Evolutionary conservation across 352 stramenopile genomes (phyloP), one percentile per base, ranked within the genome.

Genomic region (Lagenidium sp.): DNA sequence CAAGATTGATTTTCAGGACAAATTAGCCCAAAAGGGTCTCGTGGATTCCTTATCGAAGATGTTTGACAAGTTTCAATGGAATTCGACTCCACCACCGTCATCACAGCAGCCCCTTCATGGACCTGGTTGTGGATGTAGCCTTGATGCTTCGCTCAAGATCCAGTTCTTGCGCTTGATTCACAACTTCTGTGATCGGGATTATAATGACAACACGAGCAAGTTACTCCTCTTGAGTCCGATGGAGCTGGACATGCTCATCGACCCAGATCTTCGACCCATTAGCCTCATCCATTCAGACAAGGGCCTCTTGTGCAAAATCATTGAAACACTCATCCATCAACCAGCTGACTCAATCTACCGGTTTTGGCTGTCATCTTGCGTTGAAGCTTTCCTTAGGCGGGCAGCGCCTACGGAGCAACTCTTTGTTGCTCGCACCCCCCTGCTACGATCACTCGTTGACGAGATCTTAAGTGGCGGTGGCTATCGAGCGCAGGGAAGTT

Each of bases 171-270:
- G 94, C 2, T 52, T 98, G 10, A 85, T 98, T 30, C 95, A 98
- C 65, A 98, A 98, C 47, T 98, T 97, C 46, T 98, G 93, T 43
- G 95, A 98, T 45, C 81, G 90, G 15, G 93, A 98, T 40, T 94
- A 85, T 54, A 85, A 82, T 21, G 70, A 88, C 39, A 86, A 86
- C 30, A 61, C 59, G 0, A 90, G 76, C 65, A 91, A 92, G 47
- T 50, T 88, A n/a, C 42, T 92, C 39, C 47, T 94, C 5, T 67
- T 93, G 7, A 90, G 78, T 53, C 61, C 78, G 22, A 54, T 70
- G 28, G 82, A 94, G 36, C 47, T 75, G 6, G 53, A 63, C 30
- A 38, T 84, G 13, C 58, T 93, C 42, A 66, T 71, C 41, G 60
- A 68, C 6, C 44, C 62, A 2, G 64, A 68, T 1, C 52, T 59